Evolutionary conservation across 495 filamentous ascomycete genomes (phyloP).

Genomic region (Cryomyces minteri): DNA sequence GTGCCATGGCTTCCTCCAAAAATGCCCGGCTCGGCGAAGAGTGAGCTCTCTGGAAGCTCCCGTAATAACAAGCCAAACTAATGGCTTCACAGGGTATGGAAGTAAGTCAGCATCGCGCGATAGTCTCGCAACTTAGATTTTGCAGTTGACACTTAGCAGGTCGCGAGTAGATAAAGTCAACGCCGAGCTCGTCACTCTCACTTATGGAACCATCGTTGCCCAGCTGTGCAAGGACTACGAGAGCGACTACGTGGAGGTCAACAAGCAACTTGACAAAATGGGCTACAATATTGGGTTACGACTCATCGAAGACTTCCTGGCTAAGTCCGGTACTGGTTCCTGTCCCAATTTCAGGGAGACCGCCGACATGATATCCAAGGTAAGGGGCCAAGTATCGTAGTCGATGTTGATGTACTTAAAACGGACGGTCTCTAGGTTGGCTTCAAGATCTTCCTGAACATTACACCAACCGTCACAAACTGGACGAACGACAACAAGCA

Average conservation of each 20-base stretch:
- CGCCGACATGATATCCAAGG: constrained; percentile 91
- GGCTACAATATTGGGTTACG: constrained; percentile 96
- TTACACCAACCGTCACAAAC: constrained; percentile 86
- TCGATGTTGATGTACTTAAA: background rate
- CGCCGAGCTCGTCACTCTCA: constrained; percentile 89
- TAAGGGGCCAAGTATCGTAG: constrained; percentile 17
- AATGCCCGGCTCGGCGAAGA: constrained; percentile 91
- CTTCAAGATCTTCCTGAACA: constrained; percentile 97
- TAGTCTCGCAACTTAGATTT: background rate
- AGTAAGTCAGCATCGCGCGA: constrained; percentile 41
- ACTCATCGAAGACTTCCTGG: constrained; percentile 92
- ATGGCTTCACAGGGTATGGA: constrained; percentile 61
- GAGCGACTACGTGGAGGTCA: constrained; percentile 80
- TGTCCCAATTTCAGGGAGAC: constrained; percentile 91
- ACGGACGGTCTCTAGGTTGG: constrained; percentile 43
- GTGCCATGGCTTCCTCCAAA: constrained; percentile 63
- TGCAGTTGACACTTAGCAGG: constrained; percentile 19
- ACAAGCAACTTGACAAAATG: constrained; percentile 97
- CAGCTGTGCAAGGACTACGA: constrained; percentile 94
- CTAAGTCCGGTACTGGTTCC: constrained; percentile 74
- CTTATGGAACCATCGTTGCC: constrained; percentile 92
- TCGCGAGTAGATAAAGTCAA: constrained; percentile 60
- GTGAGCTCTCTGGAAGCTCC: constrained; percentile 32
- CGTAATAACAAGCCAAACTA: constrained; percentile 1
- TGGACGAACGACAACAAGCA: constrained; percentile 93